Evolutionary conservation across 2,329 filamentous ascomycete species (phyloP).

Genomic region (Scolecobasidium constrictum): DNA sequence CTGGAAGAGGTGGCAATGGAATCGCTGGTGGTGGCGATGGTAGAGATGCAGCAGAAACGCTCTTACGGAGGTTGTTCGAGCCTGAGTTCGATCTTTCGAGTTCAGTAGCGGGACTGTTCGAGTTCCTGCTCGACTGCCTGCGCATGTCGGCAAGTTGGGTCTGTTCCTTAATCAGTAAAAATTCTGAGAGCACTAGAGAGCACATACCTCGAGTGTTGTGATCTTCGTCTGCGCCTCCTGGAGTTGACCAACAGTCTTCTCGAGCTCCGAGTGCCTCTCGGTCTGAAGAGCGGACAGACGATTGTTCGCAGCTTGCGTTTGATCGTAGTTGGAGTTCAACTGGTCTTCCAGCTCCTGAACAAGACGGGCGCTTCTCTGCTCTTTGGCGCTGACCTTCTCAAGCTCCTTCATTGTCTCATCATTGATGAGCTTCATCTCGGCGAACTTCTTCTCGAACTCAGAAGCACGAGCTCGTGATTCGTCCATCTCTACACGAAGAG

Average conservation of each 20-base stretch:
- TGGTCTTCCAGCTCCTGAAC: conserved; percentile 97
- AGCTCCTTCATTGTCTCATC: conserved; percentile 48
- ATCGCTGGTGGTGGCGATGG: conserved; percentile 93
- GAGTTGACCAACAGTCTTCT: conserved; percentile 39
- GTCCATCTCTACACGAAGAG: conserved; percentile 30
- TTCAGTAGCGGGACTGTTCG: conserved; percentile 31
- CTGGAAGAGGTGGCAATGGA: conserved; percentile 81
- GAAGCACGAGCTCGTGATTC: conserved; percentile 26
- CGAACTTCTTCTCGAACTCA: conserved; percentile 31
- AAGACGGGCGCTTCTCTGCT: conserved; percentile 83
- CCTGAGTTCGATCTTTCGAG: conserved; percentile 47
- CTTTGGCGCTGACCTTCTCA: conserved; percentile 48
- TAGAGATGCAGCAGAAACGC: conserved; percentile 66
- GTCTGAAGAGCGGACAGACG: conserved; percentile 60
- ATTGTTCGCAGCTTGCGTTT: conserved; percentile 76
- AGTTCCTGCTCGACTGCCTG: conserved; percentile 27
- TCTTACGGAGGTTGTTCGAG: conserved; percentile 71
- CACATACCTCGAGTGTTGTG: conserved; percentile 61
- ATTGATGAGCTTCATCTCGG: conserved; percentile 36
- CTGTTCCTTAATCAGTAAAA: conserved; percentile 29
- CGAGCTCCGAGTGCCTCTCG: conserved; percentile 32
- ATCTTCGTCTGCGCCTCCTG: conserved; percentile 64
- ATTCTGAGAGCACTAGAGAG: neutral
- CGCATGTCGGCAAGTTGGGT: conserved; percentile 51
- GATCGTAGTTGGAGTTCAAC: conserved; percentile 87